Evolutionary conservation across 495 filamentous ascomycete species (phyloP).

Genomic region (Xylaria longipes): DNA sequence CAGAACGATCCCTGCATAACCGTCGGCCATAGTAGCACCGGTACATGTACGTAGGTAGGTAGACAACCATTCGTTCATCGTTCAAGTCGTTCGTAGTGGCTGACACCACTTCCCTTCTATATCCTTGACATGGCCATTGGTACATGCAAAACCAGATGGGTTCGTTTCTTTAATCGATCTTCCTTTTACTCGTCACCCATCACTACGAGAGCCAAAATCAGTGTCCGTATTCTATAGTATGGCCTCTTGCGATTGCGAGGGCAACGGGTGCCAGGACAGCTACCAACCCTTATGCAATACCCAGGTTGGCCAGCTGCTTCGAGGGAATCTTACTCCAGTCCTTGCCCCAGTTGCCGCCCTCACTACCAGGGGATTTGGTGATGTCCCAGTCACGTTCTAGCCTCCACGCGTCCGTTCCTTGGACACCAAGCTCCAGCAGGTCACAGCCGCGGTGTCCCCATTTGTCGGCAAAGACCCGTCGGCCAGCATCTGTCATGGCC

Average conservation of each 20-base stretch:
- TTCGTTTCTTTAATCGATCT: constrained; percentile 5
- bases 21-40: constrained; percentile 14
- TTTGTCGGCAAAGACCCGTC: constrained; percentile 59
- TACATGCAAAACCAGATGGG: constrained; percentile 8
- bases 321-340: constrained; percentile 34
- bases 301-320: constrained; percentile 13
- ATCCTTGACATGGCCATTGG: constrained; percentile 10
- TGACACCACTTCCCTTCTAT: background rate
- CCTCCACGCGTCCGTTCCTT: constrained; percentile 45
- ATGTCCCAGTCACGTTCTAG: constrained; percentile 48
- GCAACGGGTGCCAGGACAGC: background rate
- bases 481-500: constrained; percentile 58
- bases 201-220: constrained; percentile 20
- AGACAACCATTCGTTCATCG: constrained; percentile 21
- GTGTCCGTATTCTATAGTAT: constrained; percentile 5
- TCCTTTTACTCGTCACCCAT: constrained; percentile 19
- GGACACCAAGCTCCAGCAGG: constrained; percentile 35
- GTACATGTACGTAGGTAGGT: background rate
- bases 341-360: constrained; percentile 37
- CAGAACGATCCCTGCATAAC: background rate
- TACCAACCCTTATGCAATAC: constrained; percentile 24
- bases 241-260: constrained; percentile 6
- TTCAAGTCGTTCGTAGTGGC: constrained; percentile 8
- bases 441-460: constrained; percentile 55
- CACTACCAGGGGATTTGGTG: constrained; percentile 25